phyloP scores from a whole-genome alignment of 371 early-diverging fungal genomes.

The Pancytospora epiphaga region DNA sequence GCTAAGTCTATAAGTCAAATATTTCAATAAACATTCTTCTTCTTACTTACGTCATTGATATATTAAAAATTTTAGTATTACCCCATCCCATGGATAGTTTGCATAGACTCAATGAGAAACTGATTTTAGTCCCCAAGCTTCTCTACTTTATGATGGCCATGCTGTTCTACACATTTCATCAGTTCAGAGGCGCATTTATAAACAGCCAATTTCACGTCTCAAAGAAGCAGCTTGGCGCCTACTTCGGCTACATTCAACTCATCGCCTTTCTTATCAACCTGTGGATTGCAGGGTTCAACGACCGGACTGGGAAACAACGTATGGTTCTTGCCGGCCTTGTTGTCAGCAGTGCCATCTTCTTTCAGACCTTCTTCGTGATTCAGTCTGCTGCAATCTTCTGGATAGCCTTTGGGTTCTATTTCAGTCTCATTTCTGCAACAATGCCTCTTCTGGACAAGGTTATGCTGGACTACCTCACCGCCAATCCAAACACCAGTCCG shows the following conservation, averaged over 20 bases:
- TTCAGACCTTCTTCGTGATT: constrained; percentile 53
- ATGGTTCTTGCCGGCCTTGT: constrained; percentile 41
- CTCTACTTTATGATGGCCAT: constrained; percentile 54
- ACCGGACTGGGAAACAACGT: constrained; percentile 54
- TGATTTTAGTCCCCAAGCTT: constrained; percentile 53
- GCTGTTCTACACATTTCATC: constrained; percentile 57
- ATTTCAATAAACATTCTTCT: no score
- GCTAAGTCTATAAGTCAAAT: no score
- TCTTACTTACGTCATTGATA: no score
- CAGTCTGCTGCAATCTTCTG: constrained; percentile 11
- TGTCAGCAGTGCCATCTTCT: constrained; percentile 37
- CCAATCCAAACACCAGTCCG: constrained; percentile 38
- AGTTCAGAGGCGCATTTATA: constrained; percentile 53
- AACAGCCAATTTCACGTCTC: constrained; percentile 28
- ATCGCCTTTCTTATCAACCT: constrained; percentile 57
- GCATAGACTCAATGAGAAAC: constrained; percentile 16
- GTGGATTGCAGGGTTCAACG: constrained; percentile 51
- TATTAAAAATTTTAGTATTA: no score
- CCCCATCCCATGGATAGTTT: constrained; percentile 1
- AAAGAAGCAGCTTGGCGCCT: constrained; percentile 19
- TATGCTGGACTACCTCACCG: constrained; percentile 53
- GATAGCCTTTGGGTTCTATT: constrained; percentile 43
- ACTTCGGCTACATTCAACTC: constrained; percentile 31
- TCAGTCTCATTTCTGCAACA: constrained; percentile 27
- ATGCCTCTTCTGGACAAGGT: constrained; percentile 55